Evolutionary conservation across 345 rosid species (phyloP), one percentile per base, ranked within the genome.

Genomic region (Populus euphratica): DNA sequence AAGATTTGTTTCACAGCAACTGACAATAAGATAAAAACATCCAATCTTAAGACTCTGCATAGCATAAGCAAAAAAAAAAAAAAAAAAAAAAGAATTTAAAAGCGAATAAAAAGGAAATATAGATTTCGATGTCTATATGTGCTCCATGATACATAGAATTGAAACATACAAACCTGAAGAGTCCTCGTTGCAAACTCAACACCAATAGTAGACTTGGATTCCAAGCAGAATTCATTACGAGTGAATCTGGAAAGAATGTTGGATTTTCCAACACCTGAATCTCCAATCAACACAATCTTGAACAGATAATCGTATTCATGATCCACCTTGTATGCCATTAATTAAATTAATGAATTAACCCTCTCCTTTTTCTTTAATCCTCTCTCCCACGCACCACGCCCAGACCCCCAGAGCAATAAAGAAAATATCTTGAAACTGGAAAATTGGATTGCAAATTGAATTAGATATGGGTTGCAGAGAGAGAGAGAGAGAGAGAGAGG

Each of bases 181-280:
- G 93, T 90, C 82, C 90, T 87, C 21, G 93, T 90, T 10, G 93
- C 93, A 65, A 90, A 90, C 73, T 90, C 91, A 21, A 90, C 93
- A 41, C 93, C 93, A 62, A 90, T 90, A 74, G 93, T 88, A 47
- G 93, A 90, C 68, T 90, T 90, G 44, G 93, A 90, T 52, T 90
- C 91, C 76, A 90, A 72, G 78, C 87, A 87, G 81, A 90, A 90
- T 41, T 90, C 93, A 56, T 90, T 88, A 54, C 91, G 83, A 0
- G 93, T 88, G 83, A 90, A 90, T 73, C 93, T 85, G 13, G 91
- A 90, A 75, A 90, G 90, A 69, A 88, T 88, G 78, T 90, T 90
- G 56, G 93, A 90, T 86, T 90, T 90, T 10, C 93, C 93, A 14
- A 90, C 93, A 41, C 93, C 91, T 9, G 93, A 90, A 69, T 90